Percentiles rank a stretch among this genome's conserved stretches.
phyloP scores from a whole-genome alignment of 176 grass and related monocot species.

The Avena atlantica region DNA sequence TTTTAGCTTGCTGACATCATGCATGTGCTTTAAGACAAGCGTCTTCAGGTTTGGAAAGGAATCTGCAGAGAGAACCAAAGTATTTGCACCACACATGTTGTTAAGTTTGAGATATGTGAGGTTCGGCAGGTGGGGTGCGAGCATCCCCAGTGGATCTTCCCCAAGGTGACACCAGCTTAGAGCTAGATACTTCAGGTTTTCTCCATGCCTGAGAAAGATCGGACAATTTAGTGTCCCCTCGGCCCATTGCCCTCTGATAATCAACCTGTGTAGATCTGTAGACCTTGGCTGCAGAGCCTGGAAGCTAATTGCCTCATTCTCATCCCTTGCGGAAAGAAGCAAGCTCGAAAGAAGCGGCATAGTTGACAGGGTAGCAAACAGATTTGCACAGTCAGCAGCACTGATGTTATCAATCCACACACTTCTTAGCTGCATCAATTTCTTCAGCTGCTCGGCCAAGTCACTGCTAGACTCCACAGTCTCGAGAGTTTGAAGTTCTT shows the following conservation, averaged over 20 bases:
- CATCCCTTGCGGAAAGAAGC: slow-evolving; percentile 35
- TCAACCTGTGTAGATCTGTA: slow-evolving; percentile 14
- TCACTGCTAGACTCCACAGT: slow-evolving; percentile 29
- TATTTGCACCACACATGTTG: slow-evolving; percentile 18
- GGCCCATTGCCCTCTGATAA: slow-evolving; percentile 29
- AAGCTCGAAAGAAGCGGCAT: slow-evolving; percentile 29
- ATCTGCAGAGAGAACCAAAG: slow-evolving; percentile 20
- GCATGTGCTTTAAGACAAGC: slow-evolving; percentile 27
- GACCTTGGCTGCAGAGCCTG: not conserved
- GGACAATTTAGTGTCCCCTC: slow-evolving; percentile 1
- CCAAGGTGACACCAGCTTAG: slow-evolving; percentile 11
- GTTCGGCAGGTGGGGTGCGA: slow-evolving; percentile 8
- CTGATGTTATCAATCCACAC: slow-evolving; percentile 37
- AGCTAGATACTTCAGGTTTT: slow-evolving; percentile 37
- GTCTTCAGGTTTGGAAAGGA: slow-evolving; percentile 32
- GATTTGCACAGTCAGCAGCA: not conserved
- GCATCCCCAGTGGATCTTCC: slow-evolving; percentile 37
- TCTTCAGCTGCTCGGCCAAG: slow-evolving; percentile 47
- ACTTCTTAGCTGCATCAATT: slow-evolving; percentile 39
- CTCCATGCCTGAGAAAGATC: not conserved
- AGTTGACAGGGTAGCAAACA: slow-evolving; percentile 5
- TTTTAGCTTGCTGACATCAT: not conserved
- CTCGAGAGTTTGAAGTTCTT: slow-evolving; percentile 53
- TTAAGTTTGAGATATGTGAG: slow-evolving; percentile 37
- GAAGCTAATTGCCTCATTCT: slow-evolving; percentile 11